Evolutionary conservation across 2,329 filamentous ascomycete species (phyloP).

Genomic region (Epichloe elymi): DNA sequence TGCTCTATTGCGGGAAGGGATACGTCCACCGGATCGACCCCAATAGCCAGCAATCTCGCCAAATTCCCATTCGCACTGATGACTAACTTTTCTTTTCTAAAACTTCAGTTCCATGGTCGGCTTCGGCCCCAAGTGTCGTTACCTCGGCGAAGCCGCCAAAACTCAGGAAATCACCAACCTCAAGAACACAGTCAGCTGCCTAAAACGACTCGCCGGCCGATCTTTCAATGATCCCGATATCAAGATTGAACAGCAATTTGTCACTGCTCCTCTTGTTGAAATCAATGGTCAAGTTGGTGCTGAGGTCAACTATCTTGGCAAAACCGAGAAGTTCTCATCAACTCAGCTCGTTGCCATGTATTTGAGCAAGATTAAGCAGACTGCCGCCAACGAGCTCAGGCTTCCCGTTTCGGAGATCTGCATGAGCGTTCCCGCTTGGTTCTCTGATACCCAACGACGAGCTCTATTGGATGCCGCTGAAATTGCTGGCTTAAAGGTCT

Average conservation of each 20-base stretch:
- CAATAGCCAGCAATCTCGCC: no score
- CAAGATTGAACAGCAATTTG: slow-evolving; percentile 80
- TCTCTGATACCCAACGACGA: slow-evolving; percentile 86
- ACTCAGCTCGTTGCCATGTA: slow-evolving; percentile 93
- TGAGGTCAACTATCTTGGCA: slow-evolving; percentile 83
- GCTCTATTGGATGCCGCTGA: slow-evolving; percentile 83
- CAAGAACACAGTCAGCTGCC: slow-evolving; percentile 90
- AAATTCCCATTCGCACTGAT: not conserved
- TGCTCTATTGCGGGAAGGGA: slow-evolving; percentile 1
- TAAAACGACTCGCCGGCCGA: slow-evolving; percentile 88
- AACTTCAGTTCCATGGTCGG: slow-evolving; percentile 71
- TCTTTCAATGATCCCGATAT: slow-evolving; percentile 81
- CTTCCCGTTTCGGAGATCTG: slow-evolving; percentile 87
- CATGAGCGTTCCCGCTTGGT: slow-evolving; percentile 91
- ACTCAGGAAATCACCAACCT: slow-evolving; percentile 99
- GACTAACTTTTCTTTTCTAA: not conserved
- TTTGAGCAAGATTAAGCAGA: slow-evolving; percentile 86
- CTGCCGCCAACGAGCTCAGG: slow-evolving; percentile 74
- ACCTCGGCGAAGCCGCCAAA: slow-evolving; percentile 90
- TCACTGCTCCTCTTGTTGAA: slow-evolving; percentile 76
- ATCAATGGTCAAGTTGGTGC: slow-evolving; percentile 89
- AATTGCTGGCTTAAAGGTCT: slow-evolving; percentile 82
- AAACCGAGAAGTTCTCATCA: slow-evolving; percentile 91
- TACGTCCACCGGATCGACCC: no score
- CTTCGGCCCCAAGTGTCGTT: slow-evolving; percentile 87